Base-by-base conservation (phyloP, 768 basidiomycete genomes). In the Jaapia argillacea region DNA sequence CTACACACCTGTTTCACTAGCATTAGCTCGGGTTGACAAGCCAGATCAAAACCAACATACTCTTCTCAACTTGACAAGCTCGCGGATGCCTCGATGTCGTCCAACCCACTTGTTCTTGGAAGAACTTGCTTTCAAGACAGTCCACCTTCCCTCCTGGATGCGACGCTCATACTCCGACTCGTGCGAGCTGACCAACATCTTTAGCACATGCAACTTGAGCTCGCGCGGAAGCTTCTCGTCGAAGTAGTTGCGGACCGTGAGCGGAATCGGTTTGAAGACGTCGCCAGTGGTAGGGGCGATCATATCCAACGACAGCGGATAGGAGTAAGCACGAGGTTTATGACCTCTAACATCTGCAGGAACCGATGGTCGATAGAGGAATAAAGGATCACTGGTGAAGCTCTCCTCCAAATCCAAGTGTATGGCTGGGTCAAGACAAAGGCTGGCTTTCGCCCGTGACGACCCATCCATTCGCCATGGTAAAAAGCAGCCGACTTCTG, bases 11-110 rank as follows among this genome's bases (percentile, higher is more conserved):
- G n/a, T 43, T 36, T 24, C 12, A 42, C 47, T 49, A 40, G 43
- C 24, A 44, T 42, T 41, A 48, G 45, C 1, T 1, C 26, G 24
- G 28, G 31, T 25, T 35, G 37, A 42, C 40, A 42, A 40, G 18
- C 24, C 27, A 39, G 22, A 36, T 24, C 16, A 23, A 41, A 26
- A 35, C n/a, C 46, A 48, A 67, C 79, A 63, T 62, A 93, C 90
- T 69, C 85, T 72, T 58, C 80, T 79, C 44, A 92, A 54, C 60
- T 75, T 85, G 53, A 92, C 71, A 35, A 94, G 65, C 58, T 92
- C 89, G 49, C 84, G 66, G 41, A 85, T 57, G 2, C 85, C 91
- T 50, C 70, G 77, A 42, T 84, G 77, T 47, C 70, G 69, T 4
- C 91, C 91, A 7, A 83, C 72, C 85, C 87, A 91, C 52, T 74